Evolutionary conservation across 2,329 filamentous ascomycete species (phyloP), one percentile per base, ranked within the genome.

Genomic region (Calonectria pseudoturangicola): DNA sequence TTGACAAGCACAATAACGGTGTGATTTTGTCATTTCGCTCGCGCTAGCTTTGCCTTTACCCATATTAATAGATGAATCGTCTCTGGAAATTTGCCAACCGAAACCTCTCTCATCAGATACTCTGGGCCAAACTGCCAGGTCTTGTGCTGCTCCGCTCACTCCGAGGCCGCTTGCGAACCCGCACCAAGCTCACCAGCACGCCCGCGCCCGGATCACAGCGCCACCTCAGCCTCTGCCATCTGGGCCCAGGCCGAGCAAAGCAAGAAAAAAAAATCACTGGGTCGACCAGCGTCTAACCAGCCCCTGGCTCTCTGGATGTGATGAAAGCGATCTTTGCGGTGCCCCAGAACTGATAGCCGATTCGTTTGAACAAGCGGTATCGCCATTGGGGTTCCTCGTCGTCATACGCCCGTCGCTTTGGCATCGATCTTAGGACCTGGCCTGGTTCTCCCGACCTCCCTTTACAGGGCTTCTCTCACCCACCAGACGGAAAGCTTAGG

Each of bases 191-290:
- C 68, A 70, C 48, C 66, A 68, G 30, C 54, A 50, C 39, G 64
- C 33, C 54, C 56, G 45, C 63, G 63, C 63, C 69, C 56, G 63
- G 69, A 71, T 71, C 64, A 27, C 60, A 68, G 70, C 70, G 70
- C 65, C 70, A 72, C 70, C 65, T 72, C 70, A 72, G 70, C 64
- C 70, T 68, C 62, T 70, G 65, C 70, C 70, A 64, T 68, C 65
- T 68, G 58, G 58, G 41, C 45, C 66, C 66, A 58, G 58, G 41
- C 36, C 33, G 30, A 39, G 41, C 30, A 68, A 63, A 60, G 43
- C 30, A 48, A 45, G 58, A 71, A 66, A 28, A 63, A 47, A 43
- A 63, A 43, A 28, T 47, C 58, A 51, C 33, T 62, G 45, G 56
- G 66, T 63, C 60, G 56, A 69, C 47, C 58, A 48, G 58, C 58